Evolutionary conservation across 306 rosid genomes (phyloP).

Genomic region (Cicer arietinum): DNA sequence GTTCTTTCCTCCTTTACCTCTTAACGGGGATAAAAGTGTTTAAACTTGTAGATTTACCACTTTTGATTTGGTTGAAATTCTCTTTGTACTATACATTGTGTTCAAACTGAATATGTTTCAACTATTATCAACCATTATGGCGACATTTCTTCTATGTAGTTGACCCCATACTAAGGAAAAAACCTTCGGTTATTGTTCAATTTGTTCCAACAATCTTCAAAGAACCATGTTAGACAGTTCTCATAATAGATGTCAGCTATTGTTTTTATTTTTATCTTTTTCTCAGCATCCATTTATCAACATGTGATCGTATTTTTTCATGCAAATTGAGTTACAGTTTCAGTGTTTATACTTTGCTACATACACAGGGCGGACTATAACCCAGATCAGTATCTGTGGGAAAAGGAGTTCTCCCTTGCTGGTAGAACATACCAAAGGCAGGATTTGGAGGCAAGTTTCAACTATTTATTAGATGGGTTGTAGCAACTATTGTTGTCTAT

Average conservation of each 20-base stretch:
- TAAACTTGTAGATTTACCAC: constrained; percentile 3
- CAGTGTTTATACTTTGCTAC: constrained; percentile 43
- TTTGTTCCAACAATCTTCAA: constrained; percentile 21
- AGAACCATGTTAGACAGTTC: constrained; percentile 28
- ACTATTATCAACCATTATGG: constrained; percentile 22
- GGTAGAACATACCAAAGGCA: constrained; percentile 86
- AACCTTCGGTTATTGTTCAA: constrained; percentile 3
- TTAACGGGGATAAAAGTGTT: background rate
- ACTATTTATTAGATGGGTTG: constrained; percentile 47
- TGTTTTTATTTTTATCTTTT: background rate
- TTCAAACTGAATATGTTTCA: constrained; percentile 30
- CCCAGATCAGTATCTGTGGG: constrained; percentile 99
- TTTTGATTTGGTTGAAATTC: constrained; percentile 32
- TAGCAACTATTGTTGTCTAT: constrained; percentile 36
- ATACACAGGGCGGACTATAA: constrained; percentile 87
- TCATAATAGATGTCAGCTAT: constrained; percentile 8
- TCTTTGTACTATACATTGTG: constrained; percentile 6
- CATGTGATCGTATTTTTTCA: constrained; percentile 21
- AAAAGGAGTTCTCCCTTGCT: constrained; percentile 86
- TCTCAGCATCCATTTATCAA: constrained; percentile 30
- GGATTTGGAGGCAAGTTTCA: constrained; percentile 99
- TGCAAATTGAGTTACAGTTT: constrained; percentile 34
- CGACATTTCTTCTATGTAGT: background rate
- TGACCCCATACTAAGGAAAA: background rate
- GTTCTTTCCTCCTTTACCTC: constrained; percentile 36